Evolutionary conservation across 192 early-diverging fungal species (phyloP).

Genomic region (Chytriomyces sp.): DNA sequence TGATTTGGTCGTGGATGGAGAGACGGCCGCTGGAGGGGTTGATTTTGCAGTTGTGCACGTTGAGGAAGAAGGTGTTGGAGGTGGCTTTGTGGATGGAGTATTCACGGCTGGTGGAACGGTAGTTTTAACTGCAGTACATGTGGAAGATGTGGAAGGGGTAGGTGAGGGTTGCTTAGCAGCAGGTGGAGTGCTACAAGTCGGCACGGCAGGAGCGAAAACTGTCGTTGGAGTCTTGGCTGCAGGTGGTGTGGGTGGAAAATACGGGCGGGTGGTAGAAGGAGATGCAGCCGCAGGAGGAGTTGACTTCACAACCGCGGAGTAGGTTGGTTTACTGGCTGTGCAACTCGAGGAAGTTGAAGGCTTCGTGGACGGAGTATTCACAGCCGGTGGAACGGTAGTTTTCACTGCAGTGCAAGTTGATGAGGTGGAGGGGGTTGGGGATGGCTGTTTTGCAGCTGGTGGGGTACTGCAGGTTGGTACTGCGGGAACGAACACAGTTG

Average conservation of each 20-base stretch:
- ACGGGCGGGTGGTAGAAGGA: background rate
- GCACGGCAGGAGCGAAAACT: background rate
- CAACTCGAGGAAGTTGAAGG: no score
- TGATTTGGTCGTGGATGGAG: no score
- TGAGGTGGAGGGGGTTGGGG: background rate
- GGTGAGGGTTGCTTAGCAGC: background rate
- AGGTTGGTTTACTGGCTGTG: no score
- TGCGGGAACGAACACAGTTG: slow-evolving; percentile 8
- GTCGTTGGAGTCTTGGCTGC: background rate
- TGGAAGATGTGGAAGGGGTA: background rate
- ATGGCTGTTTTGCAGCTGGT: background rate
- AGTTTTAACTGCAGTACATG: background rate
- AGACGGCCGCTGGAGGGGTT: no score
- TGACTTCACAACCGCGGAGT: no score
- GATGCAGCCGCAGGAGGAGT: no score
- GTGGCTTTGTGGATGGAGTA: background rate
- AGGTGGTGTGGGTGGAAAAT: slow-evolving; percentile 8
- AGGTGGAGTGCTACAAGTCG: slow-evolving; percentile 13
- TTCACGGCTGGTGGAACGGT: background rate
- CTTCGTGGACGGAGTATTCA: background rate
- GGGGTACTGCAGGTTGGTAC: slow-evolving; percentile 15
- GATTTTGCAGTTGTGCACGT: no score
- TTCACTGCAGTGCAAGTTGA: background rate
- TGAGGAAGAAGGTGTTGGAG: no score
- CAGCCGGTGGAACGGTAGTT: background rate